A percentile compares a stretch with the other conserved stretches of the same genome.
phyloP scores from a whole-genome alignment of 257 asterid species.

The Coffea eugenioides region DNA sequence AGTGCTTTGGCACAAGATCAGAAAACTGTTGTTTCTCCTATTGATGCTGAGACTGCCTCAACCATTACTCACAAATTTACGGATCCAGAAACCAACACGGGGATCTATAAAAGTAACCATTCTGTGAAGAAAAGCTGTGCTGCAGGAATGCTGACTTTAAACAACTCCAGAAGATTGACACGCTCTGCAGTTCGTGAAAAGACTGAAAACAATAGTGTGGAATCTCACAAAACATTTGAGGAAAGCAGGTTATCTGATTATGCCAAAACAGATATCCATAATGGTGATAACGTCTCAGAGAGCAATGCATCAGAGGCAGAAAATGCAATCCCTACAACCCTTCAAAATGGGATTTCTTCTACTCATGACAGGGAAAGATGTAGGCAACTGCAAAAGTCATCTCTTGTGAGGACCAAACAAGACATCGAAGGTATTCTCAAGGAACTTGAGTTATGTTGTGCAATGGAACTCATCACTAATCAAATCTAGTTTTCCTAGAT shows the following conservation, averaged over 20 bases:
- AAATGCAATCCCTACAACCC: constrained; percentile 10
- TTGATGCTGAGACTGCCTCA: constrained; percentile 14
- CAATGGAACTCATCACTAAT: not conserved
- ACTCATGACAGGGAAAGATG: constrained; percentile 18
- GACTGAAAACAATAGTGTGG: constrained; percentile 21
- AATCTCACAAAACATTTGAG: constrained; percentile 21
- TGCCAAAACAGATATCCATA: constrained; percentile 3
- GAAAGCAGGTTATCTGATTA: constrained; percentile 17
- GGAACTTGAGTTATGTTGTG: not conserved
- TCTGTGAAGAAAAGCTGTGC: not conserved
- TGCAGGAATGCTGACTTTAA: not conserved
- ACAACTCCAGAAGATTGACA: constrained; percentile 32
- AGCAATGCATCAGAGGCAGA: constrained; percentile 13
- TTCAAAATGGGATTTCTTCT: constrained; percentile 2
- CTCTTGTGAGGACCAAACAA: constrained; percentile 27
- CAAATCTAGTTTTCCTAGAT: not conserved
- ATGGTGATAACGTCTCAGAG: constrained; percentile 2
- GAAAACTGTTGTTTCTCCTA: constrained; percentile 14
- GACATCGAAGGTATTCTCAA: constrained; percentile 33
- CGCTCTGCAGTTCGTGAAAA: constrained; percentile 29
- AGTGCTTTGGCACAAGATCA: constrained; percentile 15
- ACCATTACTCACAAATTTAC: not conserved
- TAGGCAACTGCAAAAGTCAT: constrained; percentile 1
- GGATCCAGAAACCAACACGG: constrained; percentile 17
- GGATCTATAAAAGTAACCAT: constrained; percentile 5